Percentiles rank a stretch among this genome's conserved stretches.
Conservation (phyloP, 192 early-diverging fungal genomes). For the Diversispora eburnea region DNA sequence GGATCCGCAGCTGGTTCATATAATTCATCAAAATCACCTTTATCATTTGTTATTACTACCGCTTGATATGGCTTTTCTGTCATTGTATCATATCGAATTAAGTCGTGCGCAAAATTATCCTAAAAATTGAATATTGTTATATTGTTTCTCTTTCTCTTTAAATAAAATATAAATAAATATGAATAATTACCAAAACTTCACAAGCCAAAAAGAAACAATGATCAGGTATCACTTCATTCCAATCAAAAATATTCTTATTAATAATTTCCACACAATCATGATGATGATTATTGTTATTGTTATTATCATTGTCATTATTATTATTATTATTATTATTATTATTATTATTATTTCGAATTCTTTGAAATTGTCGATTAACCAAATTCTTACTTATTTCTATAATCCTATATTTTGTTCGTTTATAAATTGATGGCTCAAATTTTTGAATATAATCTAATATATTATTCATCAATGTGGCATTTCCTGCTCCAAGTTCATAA, state of each 20-base stretch:
- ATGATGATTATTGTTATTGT: too few species aligned
- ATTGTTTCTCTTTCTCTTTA: not conserved
- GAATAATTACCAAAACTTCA: slow-evolving; percentile 83
- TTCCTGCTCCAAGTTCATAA: slow-evolving; percentile 96
- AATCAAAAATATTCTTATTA: slow-evolving; percentile 92
- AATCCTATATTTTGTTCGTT: slow-evolving; percentile 76
- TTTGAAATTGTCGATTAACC: slow-evolving; percentile 60
- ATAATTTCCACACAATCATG: slow-evolving; percentile 73
- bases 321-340: not conserved
- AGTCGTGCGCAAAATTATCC: slow-evolving; percentile 97
- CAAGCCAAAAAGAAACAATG: slow-evolving; percentile 91
- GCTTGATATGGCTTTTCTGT: slow-evolving; percentile 76
- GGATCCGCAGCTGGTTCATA: slow-evolving; percentile 81
- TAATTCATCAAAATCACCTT: slow-evolving; percentile 82
- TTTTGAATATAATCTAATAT: slow-evolving; percentile 85
- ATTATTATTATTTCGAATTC: slow-evolving; percentile 36
- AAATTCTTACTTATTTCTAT: slow-evolving; percentile 90
- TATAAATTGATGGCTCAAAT: slow-evolving; percentile 75
- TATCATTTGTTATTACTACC: slow-evolving; percentile 73
- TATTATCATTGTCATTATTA: too few species aligned
- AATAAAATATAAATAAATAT: slow-evolving; percentile 3
- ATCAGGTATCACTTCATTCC: slow-evolving; percentile 64
- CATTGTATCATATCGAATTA: slow-evolving; percentile 80
- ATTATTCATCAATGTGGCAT: slow-evolving; percentile 92
- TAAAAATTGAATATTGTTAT: slow-evolving; percentile 29